Evolutionary conservation across 78 protist genomes (phyloP), one percentile per base, ranked within the genome.

Genomic region (Planoprotostelium fungivorum): DNA sequence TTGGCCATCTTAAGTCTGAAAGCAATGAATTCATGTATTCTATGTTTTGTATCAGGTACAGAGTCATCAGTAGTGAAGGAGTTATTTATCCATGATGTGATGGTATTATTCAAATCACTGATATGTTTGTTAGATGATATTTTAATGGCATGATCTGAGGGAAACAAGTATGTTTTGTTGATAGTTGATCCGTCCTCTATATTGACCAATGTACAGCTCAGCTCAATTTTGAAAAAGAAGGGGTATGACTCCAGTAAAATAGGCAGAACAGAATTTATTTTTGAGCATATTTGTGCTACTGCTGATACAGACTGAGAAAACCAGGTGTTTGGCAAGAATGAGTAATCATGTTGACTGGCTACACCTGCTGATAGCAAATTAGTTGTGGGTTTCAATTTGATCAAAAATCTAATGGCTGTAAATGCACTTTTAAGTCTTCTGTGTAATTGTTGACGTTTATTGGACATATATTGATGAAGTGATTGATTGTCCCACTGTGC

Each of bases 241-340:
- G 73, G 73, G 73, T 51, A 51, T 51, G 73, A 51, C 16, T 51
- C 73, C 73, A 51, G 73, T 51, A 51, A 51, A 51, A 51, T 51
- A 51, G 73, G 73, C 73, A 51, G 73, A 51, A 51, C 73, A 51
- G 73, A 51, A 51, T 51, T 51, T 51, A 51, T 51, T 51, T 51
- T 51, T 51, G 73, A 51, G 73, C 73, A 51, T 51, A 51, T 51
- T 51, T 51, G 73, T 16, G 73, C 73, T 51, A 51, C 73, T 51
- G 73, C 73, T 51, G 73, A 51, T 51, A 51, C 73, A 51, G 73
- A 51, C 73, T 51, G 73, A 51, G 73, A 51, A 51, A 51, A 51
- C 73, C 73, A 51, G 73, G 73, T 51, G 73, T 51, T 51, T 51
- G 73, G 73, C 73, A 51, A 51, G 73, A 51, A 51, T 51, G 73